phyloP scores from a whole-genome alignment of 1,284 basidiomycete genomes.

The Austroboletus novae-zelandiae region DNA sequence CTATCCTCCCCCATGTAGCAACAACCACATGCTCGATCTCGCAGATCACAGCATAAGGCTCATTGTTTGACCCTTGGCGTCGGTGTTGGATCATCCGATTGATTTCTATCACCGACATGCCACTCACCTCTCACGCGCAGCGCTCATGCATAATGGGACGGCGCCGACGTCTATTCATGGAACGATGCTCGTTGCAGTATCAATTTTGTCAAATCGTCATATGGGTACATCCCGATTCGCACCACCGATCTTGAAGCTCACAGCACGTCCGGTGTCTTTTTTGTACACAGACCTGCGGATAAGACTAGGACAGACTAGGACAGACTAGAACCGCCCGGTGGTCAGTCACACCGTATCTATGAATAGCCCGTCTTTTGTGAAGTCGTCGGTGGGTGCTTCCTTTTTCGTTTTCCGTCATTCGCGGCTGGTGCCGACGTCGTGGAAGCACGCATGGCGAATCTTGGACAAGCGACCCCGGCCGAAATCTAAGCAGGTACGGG shows the following conservation, averaged over 20 bases:
- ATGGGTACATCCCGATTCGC: slow-evolving; percentile 16
- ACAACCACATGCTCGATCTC: slow-evolving; percentile 56
- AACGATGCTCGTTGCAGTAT: slow-evolving; percentile 66
- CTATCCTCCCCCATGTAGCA: slow-evolving; percentile 67
- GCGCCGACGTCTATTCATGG: slow-evolving; percentile 75
- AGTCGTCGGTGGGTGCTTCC: too few species aligned
- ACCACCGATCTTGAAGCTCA: slow-evolving; percentile 33
- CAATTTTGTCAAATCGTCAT: slow-evolving; percentile 54
- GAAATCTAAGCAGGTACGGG: too few species aligned
- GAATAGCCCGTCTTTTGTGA: slow-evolving; percentile 41
- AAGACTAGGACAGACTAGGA: too few species aligned
- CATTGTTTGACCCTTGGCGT: slow-evolving; percentile 67
- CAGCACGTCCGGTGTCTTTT: slow-evolving; percentile 57
- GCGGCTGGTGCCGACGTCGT: too few species aligned
- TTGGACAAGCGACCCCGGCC: too few species aligned
- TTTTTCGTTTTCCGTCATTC: too few species aligned
- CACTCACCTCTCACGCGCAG: background rate
- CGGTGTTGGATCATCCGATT: slow-evolving; percentile 70
- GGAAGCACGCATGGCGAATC: too few species aligned
- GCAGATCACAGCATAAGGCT: slow-evolving; percentile 69
- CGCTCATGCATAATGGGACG: slow-evolving; percentile 50
- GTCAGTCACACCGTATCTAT: background rate
- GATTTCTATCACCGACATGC: background rate
- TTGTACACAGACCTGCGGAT: slow-evolving; percentile 70
- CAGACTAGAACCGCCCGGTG: background rate